Conservation (phyloP, 129 eudicot species). For the Lactuca saligna region DNA sequence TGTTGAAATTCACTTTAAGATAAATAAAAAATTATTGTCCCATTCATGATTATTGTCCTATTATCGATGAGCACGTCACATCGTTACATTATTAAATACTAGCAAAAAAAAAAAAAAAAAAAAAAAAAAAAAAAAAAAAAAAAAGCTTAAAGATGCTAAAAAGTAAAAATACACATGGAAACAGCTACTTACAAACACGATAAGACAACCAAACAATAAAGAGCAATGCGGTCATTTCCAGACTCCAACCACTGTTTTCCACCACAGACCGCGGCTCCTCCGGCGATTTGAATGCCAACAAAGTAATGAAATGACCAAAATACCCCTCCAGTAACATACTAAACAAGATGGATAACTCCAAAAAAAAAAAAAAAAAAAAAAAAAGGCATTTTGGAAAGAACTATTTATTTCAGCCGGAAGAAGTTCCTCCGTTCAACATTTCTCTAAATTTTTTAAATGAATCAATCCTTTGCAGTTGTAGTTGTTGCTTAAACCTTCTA, state of each 20-base stretch:
- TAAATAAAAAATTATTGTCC: too few species aligned
- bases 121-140: too few species aligned
- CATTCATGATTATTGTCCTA: too few species aligned
- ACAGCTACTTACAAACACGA: not conserved
- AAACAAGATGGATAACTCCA: not conserved
- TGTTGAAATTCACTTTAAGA: too few species aligned
- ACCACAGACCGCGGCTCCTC: not conserved
- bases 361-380: not conserved
- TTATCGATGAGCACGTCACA: too few species aligned
- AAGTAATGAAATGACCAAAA: slow-evolving; percentile 13
- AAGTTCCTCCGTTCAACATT: slow-evolving; percentile 44
- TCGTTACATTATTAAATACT: too few species aligned
- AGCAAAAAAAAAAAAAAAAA: too few species aligned
- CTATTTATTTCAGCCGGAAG: not conserved
- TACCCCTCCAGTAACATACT: not conserved
- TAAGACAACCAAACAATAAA: not conserved
- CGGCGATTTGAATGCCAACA: not conserved
- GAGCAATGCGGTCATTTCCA: not conserved
- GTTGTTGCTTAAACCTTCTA: slow-evolving; percentile 58
- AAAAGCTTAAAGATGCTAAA: too few species aligned
- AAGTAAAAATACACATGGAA: too few species aligned
- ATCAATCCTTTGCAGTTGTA: slow-evolving; percentile 62
- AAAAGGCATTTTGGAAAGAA: slow-evolving; percentile 10
- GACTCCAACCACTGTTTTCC: not conserved
- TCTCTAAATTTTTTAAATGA: slow-evolving; percentile 54